Conservation (phyloP, 805 yeast species). For the Metschnikowia kunwiensis region DNA sequence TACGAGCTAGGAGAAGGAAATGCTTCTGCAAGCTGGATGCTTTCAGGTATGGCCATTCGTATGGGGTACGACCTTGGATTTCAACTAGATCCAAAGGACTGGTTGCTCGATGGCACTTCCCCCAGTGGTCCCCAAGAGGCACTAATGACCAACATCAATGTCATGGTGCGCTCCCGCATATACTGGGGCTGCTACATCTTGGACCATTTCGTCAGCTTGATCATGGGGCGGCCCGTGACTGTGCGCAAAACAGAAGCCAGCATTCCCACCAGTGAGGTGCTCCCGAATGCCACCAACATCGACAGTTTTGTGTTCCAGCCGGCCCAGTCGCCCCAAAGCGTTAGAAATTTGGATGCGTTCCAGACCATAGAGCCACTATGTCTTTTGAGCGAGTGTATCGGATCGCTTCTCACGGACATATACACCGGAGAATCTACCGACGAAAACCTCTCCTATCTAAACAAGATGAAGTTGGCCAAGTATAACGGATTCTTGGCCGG, state of each 20-base stretch:
- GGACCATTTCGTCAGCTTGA: slow-evolving; percentile 19
- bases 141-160: slow-evolving; percentile 12
- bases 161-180: slow-evolving; percentile 17
- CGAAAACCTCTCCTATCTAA: slow-evolving; percentile 14
- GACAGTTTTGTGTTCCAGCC: slow-evolving; percentile 16
- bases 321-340: slow-evolving; percentile 2
- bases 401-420: slow-evolving; percentile 18
- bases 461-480: slow-evolving; percentile 10
- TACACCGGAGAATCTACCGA: slow-evolving; percentile 14
- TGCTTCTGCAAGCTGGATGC: slow-evolving; percentile 21
- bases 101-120: slow-evolving; percentile 12
- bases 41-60: slow-evolving; percentile 21
- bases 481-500: slow-evolving; percentile 12
- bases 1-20: slow-evolving; percentile 22
- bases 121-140: slow-evolving; percentile 6
- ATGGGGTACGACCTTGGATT: slow-evolving; percentile 22
- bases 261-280: slow-evolving; percentile 18
- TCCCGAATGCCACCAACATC: slow-evolving; percentile 16
- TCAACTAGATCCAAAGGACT: slow-evolving; percentile 19
- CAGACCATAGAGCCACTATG: slow-evolving; percentile 18
- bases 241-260: slow-evolving; percentile 20
- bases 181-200: slow-evolving; percentile 21
- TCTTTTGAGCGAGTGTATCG: slow-evolving; percentile 18
- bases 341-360: slow-evolving; percentile 16
- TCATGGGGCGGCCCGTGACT: slow-evolving; percentile 21